Conservation (phyloP, 495 filamentous ascomycete genomes). For the Aspergillus conjunctus region DNA sequence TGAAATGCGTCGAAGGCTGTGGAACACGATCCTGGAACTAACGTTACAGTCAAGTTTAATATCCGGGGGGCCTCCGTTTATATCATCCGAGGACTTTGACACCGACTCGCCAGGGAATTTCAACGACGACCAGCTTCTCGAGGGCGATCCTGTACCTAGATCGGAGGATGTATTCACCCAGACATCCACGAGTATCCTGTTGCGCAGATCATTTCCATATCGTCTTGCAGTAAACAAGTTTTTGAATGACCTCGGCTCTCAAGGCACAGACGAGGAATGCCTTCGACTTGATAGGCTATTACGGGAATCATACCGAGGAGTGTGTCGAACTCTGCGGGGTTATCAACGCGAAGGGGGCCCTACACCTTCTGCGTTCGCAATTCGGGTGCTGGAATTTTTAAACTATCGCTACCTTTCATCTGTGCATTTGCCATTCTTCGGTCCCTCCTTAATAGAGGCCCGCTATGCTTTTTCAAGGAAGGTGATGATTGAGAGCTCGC, state of each 20-base stretch:
- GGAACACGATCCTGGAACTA: conserved; percentile 62
- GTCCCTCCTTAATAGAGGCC: conserved; percentile 35
- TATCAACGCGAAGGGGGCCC: conserved; percentile 20
- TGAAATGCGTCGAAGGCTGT: conserved; percentile 63
- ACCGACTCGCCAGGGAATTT: conserved; percentile 56
- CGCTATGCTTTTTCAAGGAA: conserved; percentile 53
- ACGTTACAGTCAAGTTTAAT: conserved; percentile 53
- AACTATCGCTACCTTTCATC: conserved; percentile 48
- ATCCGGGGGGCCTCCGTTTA: conserved; percentile 52
- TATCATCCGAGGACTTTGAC: conserved; percentile 55
- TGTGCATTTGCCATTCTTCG: conserved; percentile 54
- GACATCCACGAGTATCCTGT: conserved; percentile 45
- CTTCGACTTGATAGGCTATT: conserved; percentile 45
- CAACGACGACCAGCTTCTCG: conserved; percentile 38
- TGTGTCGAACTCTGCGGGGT: conserved; percentile 40
- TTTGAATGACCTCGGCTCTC: conserved; percentile 46
- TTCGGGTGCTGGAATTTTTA: conserved; percentile 43
- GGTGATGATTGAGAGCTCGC: conserved; percentile 48
- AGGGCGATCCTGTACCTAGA: conserved; percentile 31
- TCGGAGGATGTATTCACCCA: conserved; percentile 45
- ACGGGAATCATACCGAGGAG: conserved; percentile 31
- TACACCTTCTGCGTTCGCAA: conserved; percentile 35
- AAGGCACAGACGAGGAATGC: conserved; percentile 39
- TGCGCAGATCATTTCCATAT: conserved; percentile 47
- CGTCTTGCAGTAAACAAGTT: conserved; percentile 50